Conservation (phyloP, 495 filamentous ascomycete species). For the Tuber borchii region DNA sequence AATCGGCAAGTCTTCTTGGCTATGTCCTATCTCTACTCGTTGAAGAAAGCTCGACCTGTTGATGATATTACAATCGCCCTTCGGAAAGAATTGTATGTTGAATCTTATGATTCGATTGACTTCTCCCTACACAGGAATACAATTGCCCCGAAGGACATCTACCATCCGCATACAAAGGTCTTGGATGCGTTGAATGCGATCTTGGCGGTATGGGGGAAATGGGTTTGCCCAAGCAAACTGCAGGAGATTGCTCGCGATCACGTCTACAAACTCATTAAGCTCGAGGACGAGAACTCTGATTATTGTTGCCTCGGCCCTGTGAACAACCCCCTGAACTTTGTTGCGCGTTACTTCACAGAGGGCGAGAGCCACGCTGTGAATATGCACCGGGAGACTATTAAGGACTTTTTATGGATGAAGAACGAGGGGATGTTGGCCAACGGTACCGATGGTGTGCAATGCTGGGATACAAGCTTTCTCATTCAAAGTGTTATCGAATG, state of each 20-base stretch:
- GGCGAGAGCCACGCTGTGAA: conserved; percentile 70
- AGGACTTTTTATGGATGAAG: conserved; percentile 90
- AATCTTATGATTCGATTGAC: conserved; percentile 69
- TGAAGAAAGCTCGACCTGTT: conserved; percentile 63
- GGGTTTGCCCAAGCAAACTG: conserved; percentile 68
- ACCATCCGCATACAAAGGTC: conserved; percentile 82
- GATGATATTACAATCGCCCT: conserved; percentile 65
- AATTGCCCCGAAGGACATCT: conserved; percentile 75
- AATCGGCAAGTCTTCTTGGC: conserved; percentile 88
- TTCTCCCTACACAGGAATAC: conserved; percentile 74
- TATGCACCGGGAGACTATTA: conserved; percentile 68
- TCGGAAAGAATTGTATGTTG: conserved; percentile 75
- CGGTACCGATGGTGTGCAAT: conserved; percentile 93
- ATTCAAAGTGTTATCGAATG: conserved; percentile 75
- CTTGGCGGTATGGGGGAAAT: conserved; percentile 53
- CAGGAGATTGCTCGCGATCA: conserved; percentile 61
- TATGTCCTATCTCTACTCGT: conserved; percentile 85
- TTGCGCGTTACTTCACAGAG: conserved; percentile 75
- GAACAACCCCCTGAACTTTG: conserved; percentile 76
- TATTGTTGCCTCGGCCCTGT: conserved; percentile 83
- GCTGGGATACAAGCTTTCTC: conserved; percentile 88
- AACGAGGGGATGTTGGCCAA: conserved; percentile 88
- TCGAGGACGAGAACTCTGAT: conserved; percentile 88
- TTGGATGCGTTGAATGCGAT: conserved; percentile 68
- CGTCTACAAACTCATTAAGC: conserved; percentile 64